These are phyloP conservation scores for Rhazya stricta DNA, from an alignment of 257 asterid species.

Conservation along the genomic window DNA sequence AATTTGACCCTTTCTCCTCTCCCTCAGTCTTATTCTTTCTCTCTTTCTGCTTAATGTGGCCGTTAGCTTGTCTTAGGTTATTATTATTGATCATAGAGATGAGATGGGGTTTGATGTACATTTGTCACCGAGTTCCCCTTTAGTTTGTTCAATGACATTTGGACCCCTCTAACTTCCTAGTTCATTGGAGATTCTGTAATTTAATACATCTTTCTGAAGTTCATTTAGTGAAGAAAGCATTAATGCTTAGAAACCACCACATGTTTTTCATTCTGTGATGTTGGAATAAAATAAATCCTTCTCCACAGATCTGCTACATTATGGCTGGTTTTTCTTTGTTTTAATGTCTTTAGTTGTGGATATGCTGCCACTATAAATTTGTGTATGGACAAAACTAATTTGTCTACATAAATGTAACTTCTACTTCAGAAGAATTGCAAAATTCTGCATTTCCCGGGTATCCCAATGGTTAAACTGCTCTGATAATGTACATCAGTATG, in stretches of 20 bases:
- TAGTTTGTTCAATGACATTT: background rate
- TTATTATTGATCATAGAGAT: background rate
- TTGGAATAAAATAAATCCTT: background rate
- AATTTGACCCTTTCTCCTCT: no score
- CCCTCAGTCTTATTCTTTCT: background rate
- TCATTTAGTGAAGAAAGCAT: no score
- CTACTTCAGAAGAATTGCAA: background rate
- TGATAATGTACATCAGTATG: background rate
- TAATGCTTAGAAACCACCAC: no score
- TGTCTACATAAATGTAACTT: background rate
- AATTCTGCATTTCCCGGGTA: background rate
- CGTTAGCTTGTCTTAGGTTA: background rate
- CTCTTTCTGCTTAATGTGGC: background rate
- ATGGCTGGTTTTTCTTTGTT: background rate
- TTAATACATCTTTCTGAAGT: no score
- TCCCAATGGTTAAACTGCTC: background rate
- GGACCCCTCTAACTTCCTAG: background rate
- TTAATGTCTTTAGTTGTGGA: background rate
- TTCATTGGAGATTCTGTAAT: background rate
- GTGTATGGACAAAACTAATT: background rate
- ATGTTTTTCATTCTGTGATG: no score
- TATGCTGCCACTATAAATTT: background rate
- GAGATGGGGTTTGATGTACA: background rate
- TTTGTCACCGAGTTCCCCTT: background rate
- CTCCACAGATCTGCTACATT: background rate